A percentile compares a stretch with the other conserved stretches of the same genome.
These are phyloP conservation scores for Stephanodiscus triporus DNA, from an alignment of 108 stramenopile genomes.

Conservation along the genomic window DNA sequence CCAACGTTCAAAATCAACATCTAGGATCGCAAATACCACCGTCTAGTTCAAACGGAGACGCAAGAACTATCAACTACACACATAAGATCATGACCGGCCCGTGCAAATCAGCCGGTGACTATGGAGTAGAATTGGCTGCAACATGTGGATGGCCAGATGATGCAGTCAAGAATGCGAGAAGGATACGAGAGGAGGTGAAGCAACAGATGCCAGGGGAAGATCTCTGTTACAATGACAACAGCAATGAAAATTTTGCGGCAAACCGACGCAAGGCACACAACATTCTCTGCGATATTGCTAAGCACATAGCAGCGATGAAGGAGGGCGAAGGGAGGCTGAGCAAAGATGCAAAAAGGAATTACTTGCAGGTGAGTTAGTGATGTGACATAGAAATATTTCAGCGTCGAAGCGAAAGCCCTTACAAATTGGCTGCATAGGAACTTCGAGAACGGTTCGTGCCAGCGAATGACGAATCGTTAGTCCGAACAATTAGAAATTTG, in stretches of 20 bases:
- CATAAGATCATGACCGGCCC: conserved; percentile 78
- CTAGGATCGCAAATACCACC: conserved; percentile 54
- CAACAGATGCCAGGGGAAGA: conserved; percentile 50
- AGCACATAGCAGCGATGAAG: conserved; percentile 52
- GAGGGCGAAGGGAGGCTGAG: conserved; percentile 51
- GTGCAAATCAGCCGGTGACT: conserved; percentile 69
- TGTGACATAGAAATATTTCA: neutral
- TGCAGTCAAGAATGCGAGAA: conserved; percentile 52
- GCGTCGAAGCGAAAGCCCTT: neutral
- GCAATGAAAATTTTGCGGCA: conserved; percentile 21
- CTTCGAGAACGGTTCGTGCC: conserved; percentile 41
- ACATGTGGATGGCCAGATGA: conserved; percentile 84
- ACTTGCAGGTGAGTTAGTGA: conserved; percentile 42
- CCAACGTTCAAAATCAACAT: conserved; percentile 82
- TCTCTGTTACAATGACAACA: conserved; percentile 33
- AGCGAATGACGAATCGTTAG: conserved; percentile 26
- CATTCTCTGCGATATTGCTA: conserved; percentile 49
- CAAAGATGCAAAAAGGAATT: conserved; percentile 46
- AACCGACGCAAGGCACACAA: conserved; percentile 49
- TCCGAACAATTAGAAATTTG: conserved; percentile 39
- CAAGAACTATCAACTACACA: conserved; percentile 67
- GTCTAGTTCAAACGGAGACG: conserved; percentile 35
- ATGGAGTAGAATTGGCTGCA: conserved; percentile 86
- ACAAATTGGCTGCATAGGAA: neutral
- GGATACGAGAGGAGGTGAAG: conserved; percentile 43